Percentiles rank a stretch among this genome's conserved stretches.
Evolutionary conservation across 2,329 filamentous ascomycete genomes (phyloP).

Genomic region (Fusarium oligoseptatum): DNA sequence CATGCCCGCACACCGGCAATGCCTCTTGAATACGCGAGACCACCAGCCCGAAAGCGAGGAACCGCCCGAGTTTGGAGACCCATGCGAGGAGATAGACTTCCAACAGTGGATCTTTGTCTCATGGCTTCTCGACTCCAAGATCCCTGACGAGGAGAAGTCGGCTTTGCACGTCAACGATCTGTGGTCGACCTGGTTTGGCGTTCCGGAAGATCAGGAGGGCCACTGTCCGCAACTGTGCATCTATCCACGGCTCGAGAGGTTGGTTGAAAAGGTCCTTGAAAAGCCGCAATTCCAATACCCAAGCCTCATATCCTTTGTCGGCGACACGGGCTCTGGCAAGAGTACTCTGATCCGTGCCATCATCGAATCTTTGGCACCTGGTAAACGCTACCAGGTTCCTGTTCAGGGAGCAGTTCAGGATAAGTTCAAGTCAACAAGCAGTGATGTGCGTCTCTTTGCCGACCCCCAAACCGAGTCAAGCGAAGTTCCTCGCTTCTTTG

Average conservation of each 20-base stretch:
- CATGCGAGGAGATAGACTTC: not conserved
- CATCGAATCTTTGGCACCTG: not conserved
- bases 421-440: not conserved
- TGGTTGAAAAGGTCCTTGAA: not conserved
- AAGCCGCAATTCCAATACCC: not conserved
- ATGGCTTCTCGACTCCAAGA: not conserved
- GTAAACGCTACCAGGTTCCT: not conserved
- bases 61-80: not conserved
- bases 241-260: not conserved
- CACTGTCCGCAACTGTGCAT: not conserved
- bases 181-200: not conserved
- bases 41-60: not conserved
- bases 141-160: not conserved
- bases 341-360: conserved; percentile 9
- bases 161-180: not conserved
- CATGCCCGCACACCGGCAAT: not conserved
- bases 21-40: not conserved
- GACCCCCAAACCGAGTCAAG: not conserved
- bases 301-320: conserved; percentile 3
- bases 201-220: not conserved
- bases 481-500: not conserved
- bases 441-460: not conserved
- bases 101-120: not conserved
- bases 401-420: not conserved
- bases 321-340: not conserved